Evolutionary conservation across 768 basidiomycete species (phyloP), one percentile per base, ranked within the genome.

Genomic region (Termitomyces bulborhizus): DNA sequence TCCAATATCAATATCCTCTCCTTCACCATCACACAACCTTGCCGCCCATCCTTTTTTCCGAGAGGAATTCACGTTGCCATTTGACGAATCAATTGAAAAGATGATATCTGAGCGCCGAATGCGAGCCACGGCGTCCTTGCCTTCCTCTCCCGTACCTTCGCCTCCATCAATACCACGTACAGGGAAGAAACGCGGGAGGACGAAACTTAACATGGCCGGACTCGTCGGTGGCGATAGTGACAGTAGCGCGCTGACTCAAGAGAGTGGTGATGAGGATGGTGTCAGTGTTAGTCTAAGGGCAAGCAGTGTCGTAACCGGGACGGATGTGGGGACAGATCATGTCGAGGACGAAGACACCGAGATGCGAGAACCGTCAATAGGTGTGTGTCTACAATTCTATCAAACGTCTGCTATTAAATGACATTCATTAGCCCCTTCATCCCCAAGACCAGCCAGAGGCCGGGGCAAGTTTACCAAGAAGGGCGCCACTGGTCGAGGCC

Each of bases 211-310:
- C 54, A 72, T 86, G 70, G 86, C 88, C 0, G 88, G 88, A 0
- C 69, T 90, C n/a, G 80, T 90, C 2, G 83, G 82, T 13, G 89
- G 89, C 1, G 88, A 92, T 63, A 91, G 90, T 64, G 90, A 91
- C 59, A 89, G 87, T 62, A 91, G 90, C 59, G 90, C 86, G 27
- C 66, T 92, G 62, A 92, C 89, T 3, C 84, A 88, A 65, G 88
- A 91, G 67, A 90, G 88, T 57, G 88, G 83, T 6, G 90, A 91
- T 54, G 90, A 92, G 64, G 81, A 76, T 45, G 71, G 69, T 5
- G 73, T 69, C 16, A 82, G 69, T 5, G 73, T 69, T 15, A 82
- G 79, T 26, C 83, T 84, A 0, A 73, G 80, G 62, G 59, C 48
- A 16, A 85, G 81, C 34, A 89, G 87, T 58, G 76, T 82, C 32